phyloP scores from a whole-genome alignment of 306 rosid species.

The Vigna reflexopilosa region DNA sequence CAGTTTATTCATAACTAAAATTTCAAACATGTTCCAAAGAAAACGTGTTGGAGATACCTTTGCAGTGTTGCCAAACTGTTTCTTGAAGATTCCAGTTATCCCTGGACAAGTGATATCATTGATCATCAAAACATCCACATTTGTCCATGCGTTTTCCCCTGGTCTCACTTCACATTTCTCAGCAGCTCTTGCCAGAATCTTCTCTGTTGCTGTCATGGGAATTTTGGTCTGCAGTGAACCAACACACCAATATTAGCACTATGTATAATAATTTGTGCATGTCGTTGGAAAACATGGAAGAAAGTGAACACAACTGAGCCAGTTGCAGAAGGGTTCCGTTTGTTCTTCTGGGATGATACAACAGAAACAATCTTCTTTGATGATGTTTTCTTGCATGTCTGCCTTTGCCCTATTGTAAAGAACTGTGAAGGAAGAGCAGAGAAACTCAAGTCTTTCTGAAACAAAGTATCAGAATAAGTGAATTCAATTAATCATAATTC shows the following conservation, averaged over 20 bases:
- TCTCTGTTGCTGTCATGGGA: constrained; percentile 80
- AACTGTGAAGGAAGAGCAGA: constrained; percentile 49
- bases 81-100: constrained; percentile 72
- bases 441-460: constrained; percentile 58
- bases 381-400: constrained; percentile 52
- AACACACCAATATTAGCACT: constrained; percentile 19
- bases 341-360: constrained; percentile 58
- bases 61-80: constrained; percentile 72
- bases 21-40: neutral
- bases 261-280: neutral
- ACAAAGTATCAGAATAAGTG: neutral
- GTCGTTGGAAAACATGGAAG: neutral
- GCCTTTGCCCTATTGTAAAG: constrained; percentile 15
- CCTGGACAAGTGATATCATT: constrained; percentile 92
- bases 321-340: constrained; percentile 66
- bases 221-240: constrained; percentile 58
- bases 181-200: constrained; percentile 75
- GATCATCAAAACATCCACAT: constrained; percentile 78
- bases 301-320: constrained; percentile 58
- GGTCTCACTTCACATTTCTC: constrained; percentile 64
- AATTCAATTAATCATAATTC: neutral
- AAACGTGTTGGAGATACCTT: constrained; percentile 49
- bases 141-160: constrained; percentile 78
- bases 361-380: constrained; percentile 64
- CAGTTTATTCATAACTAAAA: neutral